Evolutionary conservation across 768 basidiomycete species (phyloP).

Genomic region (Auricularia auricula-judae): DNA sequence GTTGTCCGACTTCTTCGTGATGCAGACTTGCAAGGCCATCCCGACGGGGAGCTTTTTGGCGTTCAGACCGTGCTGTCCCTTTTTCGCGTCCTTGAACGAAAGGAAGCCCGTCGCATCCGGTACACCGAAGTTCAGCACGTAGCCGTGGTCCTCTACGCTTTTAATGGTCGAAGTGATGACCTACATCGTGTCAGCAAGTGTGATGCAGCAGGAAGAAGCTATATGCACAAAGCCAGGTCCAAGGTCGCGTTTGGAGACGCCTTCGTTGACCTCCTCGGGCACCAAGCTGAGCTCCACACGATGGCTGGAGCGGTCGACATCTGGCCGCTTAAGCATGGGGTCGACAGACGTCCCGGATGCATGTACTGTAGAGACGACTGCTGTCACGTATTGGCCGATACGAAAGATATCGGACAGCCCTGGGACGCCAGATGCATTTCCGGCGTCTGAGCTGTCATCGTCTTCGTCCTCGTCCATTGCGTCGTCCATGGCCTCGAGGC

Average conservation of each 20-base stretch:
- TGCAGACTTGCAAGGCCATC: slow-evolving; percentile 52
- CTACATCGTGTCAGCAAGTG: slow-evolving; percentile 27
- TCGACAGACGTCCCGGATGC: slow-evolving; percentile 56
- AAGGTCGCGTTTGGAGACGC: slow-evolving; percentile 68
- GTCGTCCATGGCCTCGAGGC: slow-evolving; percentile 52
- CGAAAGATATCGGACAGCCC: slow-evolving; percentile 66
- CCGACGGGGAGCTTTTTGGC: slow-evolving; percentile 44
- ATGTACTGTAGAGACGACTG: slow-evolving; percentile 60
- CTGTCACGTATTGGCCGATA: slow-evolving; percentile 79
- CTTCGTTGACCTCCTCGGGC: slow-evolving; percentile 77
- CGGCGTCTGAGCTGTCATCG: slow-evolving; percentile 33
- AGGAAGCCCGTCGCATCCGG: slow-evolving; percentile 75
- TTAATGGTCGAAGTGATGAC: slow-evolving; percentile 65
- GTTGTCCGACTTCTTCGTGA: slow-evolving; percentile 60
- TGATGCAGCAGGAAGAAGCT: background rate
- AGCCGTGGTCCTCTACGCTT: slow-evolving; percentile 91
- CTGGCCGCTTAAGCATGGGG: background rate
- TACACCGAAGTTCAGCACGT: slow-evolving; percentile 77
- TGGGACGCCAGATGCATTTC: slow-evolving; percentile 32
- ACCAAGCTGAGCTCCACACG: slow-evolving; percentile 77
- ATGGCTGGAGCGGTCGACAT: slow-evolving; percentile 48
- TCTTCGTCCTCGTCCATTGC: slow-evolving; percentile 27
- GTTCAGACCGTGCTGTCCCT: slow-evolving; percentile 20
- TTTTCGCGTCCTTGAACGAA: slow-evolving; percentile 58
- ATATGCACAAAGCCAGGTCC: slow-evolving; percentile 60